A percentile compares a stretch with the other conserved stretches of the same genome.
Evolutionary conservation across 2,329 filamentous ascomycete genomes (phyloP).

Genomic region (Aspergillus spinulosporus): DNA sequence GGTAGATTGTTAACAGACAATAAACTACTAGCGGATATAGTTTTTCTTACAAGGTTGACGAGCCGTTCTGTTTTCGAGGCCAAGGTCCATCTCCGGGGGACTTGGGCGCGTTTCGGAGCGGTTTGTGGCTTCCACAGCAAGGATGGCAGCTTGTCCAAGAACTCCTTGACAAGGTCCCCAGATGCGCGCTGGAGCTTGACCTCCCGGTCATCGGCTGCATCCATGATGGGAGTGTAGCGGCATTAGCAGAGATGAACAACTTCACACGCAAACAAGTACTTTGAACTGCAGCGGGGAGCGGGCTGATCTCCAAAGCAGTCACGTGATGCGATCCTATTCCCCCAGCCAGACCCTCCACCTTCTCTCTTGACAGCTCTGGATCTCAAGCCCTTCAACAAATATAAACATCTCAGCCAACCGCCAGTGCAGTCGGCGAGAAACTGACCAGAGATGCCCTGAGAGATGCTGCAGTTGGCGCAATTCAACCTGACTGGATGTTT

Average conservation of each 20-base stretch:
- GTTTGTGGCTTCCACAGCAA: conserved; percentile 42
- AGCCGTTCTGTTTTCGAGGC: conserved; percentile 41
- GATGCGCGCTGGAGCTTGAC: conserved; percentile 50
- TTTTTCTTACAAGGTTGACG: conserved; percentile 39
- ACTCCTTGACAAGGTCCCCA: conserved; percentile 45
- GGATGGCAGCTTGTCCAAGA: conserved; percentile 43
- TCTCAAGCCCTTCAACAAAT: no score
- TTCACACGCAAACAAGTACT: background rate
- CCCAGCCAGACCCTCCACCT: no score
- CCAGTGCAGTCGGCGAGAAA: no score
- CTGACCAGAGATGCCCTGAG: no score
- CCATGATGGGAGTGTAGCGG: conserved; percentile 35
- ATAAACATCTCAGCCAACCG: no score
- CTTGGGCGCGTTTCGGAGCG: conserved; percentile 26
- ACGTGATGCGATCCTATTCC: no score
- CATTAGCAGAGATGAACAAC: background rate
- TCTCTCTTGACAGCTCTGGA: no score
- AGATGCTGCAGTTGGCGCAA: no score
- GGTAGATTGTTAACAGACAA: conserved; percentile 6
- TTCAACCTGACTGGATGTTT: no score
- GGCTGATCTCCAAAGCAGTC: background rate
- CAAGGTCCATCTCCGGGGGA: conserved; percentile 42
- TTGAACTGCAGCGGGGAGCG: conserved; percentile 19
- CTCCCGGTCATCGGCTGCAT: conserved; percentile 47
- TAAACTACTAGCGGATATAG: background rate